Evolutionary conservation across 139 green algal species (phyloP).

Genomic region (Chlorella ohadii): DNA sequence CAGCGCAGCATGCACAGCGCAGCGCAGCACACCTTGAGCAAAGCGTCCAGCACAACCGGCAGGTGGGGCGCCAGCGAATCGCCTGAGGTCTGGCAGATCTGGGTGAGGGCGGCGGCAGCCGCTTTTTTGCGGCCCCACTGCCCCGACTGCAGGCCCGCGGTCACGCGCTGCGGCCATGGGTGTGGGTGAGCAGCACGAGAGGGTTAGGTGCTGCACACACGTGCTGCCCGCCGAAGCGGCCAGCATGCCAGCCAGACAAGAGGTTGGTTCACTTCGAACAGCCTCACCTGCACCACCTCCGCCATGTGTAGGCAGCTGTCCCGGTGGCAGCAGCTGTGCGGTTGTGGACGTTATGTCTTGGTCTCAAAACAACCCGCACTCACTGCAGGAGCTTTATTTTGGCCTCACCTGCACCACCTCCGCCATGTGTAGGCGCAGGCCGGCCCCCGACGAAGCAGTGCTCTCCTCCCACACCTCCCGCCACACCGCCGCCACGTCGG

Average conservation of each 20-base stretch:
- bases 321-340: too few relatives aligned
- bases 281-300: not conserved
- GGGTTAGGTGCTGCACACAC: too few relatives aligned
- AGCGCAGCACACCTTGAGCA: constrained; percentile 46
- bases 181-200: not conserved
- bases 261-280: too few relatives aligned
- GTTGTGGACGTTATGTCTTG: too few relatives aligned
- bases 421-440: constrained; percentile 64
- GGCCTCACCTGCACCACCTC: constrained; percentile 50
- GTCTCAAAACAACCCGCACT: too few relatives aligned
- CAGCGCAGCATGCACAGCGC: too few relatives aligned
- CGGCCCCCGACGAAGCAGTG: constrained; percentile 62
- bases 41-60: not conserved
- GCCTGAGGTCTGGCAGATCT: constrained; percentile 24
- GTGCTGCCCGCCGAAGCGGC: too few relatives aligned
- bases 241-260: too few relatives aligned
- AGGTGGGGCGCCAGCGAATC: constrained; percentile 56
- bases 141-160: constrained; percentile 23
- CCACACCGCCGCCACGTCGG: constrained; percentile 70
- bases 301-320: not conserved
- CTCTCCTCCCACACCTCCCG: constrained; percentile 80
- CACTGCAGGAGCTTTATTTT: too few relatives aligned
- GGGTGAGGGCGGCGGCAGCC: constrained; percentile 47
- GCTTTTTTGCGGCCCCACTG: constrained; percentile 75
- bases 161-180: constrained; percentile 15